These are phyloP conservation scores for Gypsophila paniculata DNA, from an alignment of 179 eudicot species.

Conservation along the genomic window DNA sequence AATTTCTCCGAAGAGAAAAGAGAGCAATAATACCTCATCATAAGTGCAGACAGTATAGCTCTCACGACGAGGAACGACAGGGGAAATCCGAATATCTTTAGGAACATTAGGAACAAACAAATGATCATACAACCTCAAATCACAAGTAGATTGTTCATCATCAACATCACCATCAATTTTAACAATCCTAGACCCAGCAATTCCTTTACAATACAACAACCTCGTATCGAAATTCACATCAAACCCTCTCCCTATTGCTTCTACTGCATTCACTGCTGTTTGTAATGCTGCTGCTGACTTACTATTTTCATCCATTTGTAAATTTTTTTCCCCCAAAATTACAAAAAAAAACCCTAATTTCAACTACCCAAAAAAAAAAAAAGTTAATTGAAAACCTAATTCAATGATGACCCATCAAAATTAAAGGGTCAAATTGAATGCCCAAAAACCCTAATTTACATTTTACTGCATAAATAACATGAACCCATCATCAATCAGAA, in stretches of 20 bases:
- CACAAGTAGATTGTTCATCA: slow-evolving; percentile 51
- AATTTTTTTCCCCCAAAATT: slow-evolving; percentile 10
- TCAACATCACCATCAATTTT: slow-evolving; percentile 43
- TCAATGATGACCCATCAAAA: slow-evolving; percentile 23
- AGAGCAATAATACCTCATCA: slow-evolving; percentile 45
- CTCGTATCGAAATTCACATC: slow-evolving; percentile 86
- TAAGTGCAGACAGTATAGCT: slow-evolving; percentile 55
- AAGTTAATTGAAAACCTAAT: slow-evolving; percentile 7
- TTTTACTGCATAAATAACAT: neutral
- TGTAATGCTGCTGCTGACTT: slow-evolving; percentile 53
- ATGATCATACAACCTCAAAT: slow-evolving; percentile 51
- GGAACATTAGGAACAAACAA: slow-evolving; percentile 60
- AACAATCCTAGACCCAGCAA: slow-evolving; percentile 60
- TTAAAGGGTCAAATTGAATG: slow-evolving; percentile 14
- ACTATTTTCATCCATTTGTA: slow-evolving; percentile 41
- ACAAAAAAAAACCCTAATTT: neutral
- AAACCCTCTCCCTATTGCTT: slow-evolving; percentile 86
- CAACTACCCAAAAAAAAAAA: neutral
- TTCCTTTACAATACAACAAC: slow-evolving; percentile 80
- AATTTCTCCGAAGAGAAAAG: neutral
- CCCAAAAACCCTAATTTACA: slow-evolving; percentile 27
- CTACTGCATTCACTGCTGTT: slow-evolving; percentile 62
- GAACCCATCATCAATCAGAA: slow-evolving; percentile 19
- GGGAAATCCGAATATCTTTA: slow-evolving; percentile 45
- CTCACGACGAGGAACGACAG: slow-evolving; percentile 37